These are phyloP conservation scores for Elongisporangium undulatum DNA, from an alignment of 352 stramenopile genomes.

Conservation along the genomic window DNA sequence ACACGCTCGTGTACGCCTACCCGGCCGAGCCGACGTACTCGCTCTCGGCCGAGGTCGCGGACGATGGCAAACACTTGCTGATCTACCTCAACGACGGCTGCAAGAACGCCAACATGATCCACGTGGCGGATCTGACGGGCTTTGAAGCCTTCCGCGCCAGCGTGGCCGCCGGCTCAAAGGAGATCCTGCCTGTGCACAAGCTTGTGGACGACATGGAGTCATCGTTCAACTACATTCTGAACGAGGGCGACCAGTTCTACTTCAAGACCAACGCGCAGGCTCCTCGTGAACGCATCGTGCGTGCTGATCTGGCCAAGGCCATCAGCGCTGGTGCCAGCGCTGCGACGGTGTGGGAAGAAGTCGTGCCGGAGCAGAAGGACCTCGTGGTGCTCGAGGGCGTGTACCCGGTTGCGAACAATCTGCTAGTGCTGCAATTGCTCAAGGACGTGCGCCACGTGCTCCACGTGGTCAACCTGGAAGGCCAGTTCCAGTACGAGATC, in stretches of 20 bases:
- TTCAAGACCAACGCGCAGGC: conserved; percentile 85
- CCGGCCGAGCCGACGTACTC: conserved; percentile 72
- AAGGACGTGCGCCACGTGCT: conserved; percentile 82
- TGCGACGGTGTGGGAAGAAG: conserved; percentile 57
- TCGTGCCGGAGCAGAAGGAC: conserved; percentile 76
- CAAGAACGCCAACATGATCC: conserved; percentile 89
- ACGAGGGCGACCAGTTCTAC: conserved; percentile 85
- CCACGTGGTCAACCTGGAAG: conserved; percentile 72
- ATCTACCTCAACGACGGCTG: conserved; percentile 80
- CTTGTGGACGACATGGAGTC: conserved; percentile 86
- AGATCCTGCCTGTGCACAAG: conserved; percentile 54
- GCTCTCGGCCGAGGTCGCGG: conserved; percentile 59
- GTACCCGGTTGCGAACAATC: conserved; percentile 54
- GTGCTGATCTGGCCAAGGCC: conserved; percentile 36
- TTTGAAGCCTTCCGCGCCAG: conserved; percentile 40
- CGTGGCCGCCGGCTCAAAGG: conserved; percentile 14
- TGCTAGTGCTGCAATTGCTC: conserved; percentile 76
- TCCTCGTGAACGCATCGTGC: conserved; percentile 75
- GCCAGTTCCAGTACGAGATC: conserved; percentile 74
- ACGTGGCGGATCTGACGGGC: conserved; percentile 45
- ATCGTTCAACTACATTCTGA: conserved; percentile 83
- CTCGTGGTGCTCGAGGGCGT: conserved; percentile 72
- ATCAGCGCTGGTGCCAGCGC: no score
- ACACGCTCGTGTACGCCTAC: conserved; percentile 77
- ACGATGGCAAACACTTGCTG: conserved; percentile 75